Percentiles rank a stretch among this genome's conserved stretches.
Evolutionary conservation across 768 basidiomycete species (phyloP).

Genomic region (Megacollybia marginata): DNA sequence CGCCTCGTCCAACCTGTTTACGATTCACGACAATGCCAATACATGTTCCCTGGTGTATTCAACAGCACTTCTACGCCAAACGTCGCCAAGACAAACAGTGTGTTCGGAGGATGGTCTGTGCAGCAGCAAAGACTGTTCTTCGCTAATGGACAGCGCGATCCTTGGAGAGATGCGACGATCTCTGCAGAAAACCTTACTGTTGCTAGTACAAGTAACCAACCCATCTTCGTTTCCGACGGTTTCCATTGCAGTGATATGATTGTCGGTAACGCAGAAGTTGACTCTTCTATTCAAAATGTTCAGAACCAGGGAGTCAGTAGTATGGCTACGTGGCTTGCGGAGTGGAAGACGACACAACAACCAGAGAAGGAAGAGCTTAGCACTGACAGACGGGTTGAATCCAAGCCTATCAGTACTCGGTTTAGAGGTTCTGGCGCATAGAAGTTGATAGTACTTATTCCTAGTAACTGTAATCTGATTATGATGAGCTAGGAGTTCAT

Average conservation of each 20-base stretch:
- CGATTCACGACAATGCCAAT: constrained; percentile 65
- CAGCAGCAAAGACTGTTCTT: constrained; percentile 55
- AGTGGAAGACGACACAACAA: constrained; percentile 10
- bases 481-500: too few species aligned
- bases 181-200: constrained; percentile 45
- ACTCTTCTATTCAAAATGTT: constrained; percentile 45
- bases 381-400: not conserved
- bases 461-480: too few species aligned
- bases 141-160: constrained; percentile 63
- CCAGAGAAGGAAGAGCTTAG: not conserved
- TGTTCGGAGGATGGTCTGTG: constrained; percentile 60
- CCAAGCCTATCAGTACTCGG: not conserved
- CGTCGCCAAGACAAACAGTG: constrained; percentile 32
- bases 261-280: constrained; percentile 30
- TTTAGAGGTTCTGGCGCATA: not conserved
- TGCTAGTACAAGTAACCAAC: constrained; percentile 42
- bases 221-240: constrained; percentile 51
- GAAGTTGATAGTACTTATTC: not conserved
- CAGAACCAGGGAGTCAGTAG: constrained; percentile 43
- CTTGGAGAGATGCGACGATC: constrained; percentile 67
- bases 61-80: constrained; percentile 20
- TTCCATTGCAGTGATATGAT: constrained; percentile 64
- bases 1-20: constrained; percentile 47
- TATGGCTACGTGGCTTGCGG: constrained; percentile 50
- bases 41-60: constrained; percentile 60